Conservation (phyloP, 2,329 filamentous ascomycete genomes). For the Lecanicillium sp. region DNA sequence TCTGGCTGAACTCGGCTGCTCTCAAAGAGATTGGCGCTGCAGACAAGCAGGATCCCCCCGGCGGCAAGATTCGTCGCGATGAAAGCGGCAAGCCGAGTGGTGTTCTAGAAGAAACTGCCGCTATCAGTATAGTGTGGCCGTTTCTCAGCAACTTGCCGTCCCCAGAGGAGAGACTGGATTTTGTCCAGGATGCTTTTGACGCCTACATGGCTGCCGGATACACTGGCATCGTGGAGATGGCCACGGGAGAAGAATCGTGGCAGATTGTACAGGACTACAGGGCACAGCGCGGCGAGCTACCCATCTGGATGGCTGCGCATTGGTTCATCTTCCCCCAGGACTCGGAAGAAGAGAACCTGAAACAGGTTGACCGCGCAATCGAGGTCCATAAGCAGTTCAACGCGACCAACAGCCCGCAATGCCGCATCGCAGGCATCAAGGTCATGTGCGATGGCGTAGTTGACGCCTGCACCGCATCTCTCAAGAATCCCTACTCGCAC, state of each 20-base stretch:
- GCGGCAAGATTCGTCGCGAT: slow-evolving; percentile 36
- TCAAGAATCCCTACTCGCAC: slow-evolving; percentile 48
- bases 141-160: slow-evolving; percentile 30
- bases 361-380: slow-evolving; percentile 35
- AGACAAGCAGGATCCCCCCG: slow-evolving; percentile 30
- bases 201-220: slow-evolving; percentile 37
- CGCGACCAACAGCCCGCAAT: slow-evolving; percentile 23
- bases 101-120: slow-evolving; percentile 35
- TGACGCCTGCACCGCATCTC: slow-evolving; percentile 52
- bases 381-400: slow-evolving; percentile 25
- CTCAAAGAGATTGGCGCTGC: slow-evolving; percentile 34
- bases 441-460: slow-evolving; percentile 56
- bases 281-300: slow-evolving; percentile 19
- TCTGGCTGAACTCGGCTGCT: slow-evolving; percentile 41
- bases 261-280: slow-evolving; percentile 28
- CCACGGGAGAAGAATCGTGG: slow-evolving; percentile 43
- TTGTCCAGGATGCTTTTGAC: slow-evolving; percentile 33
- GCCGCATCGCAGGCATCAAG: slow-evolving; percentile 52
- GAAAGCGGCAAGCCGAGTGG: slow-evolving; percentile 33
- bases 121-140: slow-evolving; percentile 39
- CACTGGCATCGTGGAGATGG: slow-evolving; percentile 44
- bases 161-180: slow-evolving; percentile 30
- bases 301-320: slow-evolving; percentile 38
- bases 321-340: slow-evolving; percentile 36
- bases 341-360: slow-evolving; percentile 23